Evolutionary conservation across 306 rosid species (phyloP), one percentile per base, ranked within the genome.

Genomic region (Pyrus pyrifolia): DNA sequence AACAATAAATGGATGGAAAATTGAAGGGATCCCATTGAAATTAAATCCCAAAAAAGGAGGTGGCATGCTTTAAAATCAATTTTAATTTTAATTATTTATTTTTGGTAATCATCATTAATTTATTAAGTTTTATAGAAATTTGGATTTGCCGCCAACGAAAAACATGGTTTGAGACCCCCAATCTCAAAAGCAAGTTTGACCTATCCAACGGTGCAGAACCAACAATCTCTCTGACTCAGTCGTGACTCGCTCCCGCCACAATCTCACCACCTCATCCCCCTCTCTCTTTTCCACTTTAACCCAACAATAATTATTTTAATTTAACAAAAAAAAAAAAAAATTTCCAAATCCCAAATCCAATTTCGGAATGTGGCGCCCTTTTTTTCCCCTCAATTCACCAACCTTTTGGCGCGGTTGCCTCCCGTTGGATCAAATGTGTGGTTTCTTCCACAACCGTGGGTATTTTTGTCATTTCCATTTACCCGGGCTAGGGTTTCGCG

Each of bases 401-500:
- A 67, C 31, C 51, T 82, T 88, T 89, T 89, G 96, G 94, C 91
- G 93, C 88, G 80, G 57, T 66, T 64, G 78, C 2, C 13, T 6
- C n/a, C 9, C 14, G 67, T n/a, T 35, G 81, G 59, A 65, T 42
- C 55, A 22, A 15, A 73, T n/a, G n/a, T 14, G 14, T 19, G 60
- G 19, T 60, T 10, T 23, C 19, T 7, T 23, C 22, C 40, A 2
- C 11, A 4, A 44, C 1, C 1, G 79, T 44, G 96, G 98, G 87
- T 35, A 84, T 2, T 60, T 21, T 0, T 2, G 98, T 83, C 82
- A 79, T 86, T 91, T 55, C 33, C 11, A 0, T 19, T 4, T 0
- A 17, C 38, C 68, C 4, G 75, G 45, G 83, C 92, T 95, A 95
- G 98, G 98, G 98, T 92, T 95, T 85, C 81, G 66, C 17, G 76